Conservation (phyloP, 345 rosid species). For the Arabidopsis thaliana region DNA sequence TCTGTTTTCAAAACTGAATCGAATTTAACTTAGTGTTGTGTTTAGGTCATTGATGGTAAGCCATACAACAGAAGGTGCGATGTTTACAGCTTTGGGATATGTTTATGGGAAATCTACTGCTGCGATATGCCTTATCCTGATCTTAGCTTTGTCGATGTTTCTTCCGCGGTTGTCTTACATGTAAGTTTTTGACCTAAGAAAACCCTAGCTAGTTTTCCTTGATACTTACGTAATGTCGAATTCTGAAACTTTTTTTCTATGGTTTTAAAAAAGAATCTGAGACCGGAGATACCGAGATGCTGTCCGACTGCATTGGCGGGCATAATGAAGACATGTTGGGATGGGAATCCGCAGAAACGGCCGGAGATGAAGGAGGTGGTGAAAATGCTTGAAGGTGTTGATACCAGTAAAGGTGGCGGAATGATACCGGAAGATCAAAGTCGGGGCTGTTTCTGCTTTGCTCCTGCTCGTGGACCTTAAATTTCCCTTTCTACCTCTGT, state of each 20-base stretch:
- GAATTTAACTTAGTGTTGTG: background rate
- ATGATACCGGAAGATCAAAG: slow-evolving; percentile 88
- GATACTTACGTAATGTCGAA: background rate
- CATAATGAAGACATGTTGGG: slow-evolving; percentile 91
- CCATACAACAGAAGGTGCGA: slow-evolving; percentile 93
- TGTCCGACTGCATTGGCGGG: slow-evolving; percentile 73
- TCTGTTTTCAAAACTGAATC: background rate
- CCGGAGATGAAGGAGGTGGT: slow-evolving; percentile 92
- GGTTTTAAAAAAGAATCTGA: slow-evolving; percentile 60
- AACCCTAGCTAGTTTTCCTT: slow-evolving; percentile 24
- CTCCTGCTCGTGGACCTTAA: slow-evolving; percentile 81
- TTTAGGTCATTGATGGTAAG: slow-evolving; percentile 89
- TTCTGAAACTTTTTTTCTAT: background rate
- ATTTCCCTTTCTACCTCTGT: background rate
- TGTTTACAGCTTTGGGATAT: slow-evolving; percentile 96
- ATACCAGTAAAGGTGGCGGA: slow-evolving; percentile 95
- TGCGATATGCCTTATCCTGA: slow-evolving; percentile 92
- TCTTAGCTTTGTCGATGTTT: slow-evolving; percentile 83
- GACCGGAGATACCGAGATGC: slow-evolving; percentile 90
- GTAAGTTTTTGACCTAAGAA: slow-evolving; percentile 50
- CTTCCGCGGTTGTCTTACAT: slow-evolving; percentile 82
- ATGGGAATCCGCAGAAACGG: slow-evolving; percentile 69
- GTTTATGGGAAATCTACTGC: slow-evolving; percentile 97
- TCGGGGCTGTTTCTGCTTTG: slow-evolving; percentile 75
- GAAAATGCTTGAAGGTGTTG: slow-evolving; percentile 71